phyloP scores from a whole-genome alignment of 495 filamentous ascomycete genomes.

The Peziza echinospora region DNA sequence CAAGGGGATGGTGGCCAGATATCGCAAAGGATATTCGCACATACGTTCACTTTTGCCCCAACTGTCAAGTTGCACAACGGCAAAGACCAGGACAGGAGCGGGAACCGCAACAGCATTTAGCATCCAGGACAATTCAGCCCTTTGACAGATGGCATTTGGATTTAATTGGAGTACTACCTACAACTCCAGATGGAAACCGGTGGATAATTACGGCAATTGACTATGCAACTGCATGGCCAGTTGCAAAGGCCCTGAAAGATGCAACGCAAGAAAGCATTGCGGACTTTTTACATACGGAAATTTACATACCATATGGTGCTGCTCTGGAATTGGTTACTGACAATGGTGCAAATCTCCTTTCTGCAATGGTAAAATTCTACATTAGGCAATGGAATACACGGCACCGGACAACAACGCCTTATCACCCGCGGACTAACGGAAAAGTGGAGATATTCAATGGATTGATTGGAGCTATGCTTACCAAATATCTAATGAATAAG shows the following conservation, averaged over 20 bases:
- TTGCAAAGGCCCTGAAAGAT: neutral
- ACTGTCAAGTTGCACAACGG: no score
- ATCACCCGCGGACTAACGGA: neutral
- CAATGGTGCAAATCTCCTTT: neutral
- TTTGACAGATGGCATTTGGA: no score
- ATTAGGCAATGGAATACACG: no score
- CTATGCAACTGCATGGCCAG: neutral
- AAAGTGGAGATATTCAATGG: neutral
- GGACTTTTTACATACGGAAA: neutral
- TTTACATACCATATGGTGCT: neutral
- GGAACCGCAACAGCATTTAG: no score
- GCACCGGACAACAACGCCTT: neutral
- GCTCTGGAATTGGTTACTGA: neutral
- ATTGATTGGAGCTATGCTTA: neutral
- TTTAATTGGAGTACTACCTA: no score
- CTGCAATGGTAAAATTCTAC: neutral
- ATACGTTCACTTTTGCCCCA: no score
- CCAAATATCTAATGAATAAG: neutral
- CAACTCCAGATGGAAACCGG: no score
- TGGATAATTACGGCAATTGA: neutral
- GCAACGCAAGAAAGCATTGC: neutral
- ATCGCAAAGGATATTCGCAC: no score
- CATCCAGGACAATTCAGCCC: no score
- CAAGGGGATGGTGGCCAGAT: no score
- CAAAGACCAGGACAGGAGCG: no score